phyloP scores from a whole-genome alignment of 1,139 yeast species.

The Candida pseudoviswanathii region DNA sequence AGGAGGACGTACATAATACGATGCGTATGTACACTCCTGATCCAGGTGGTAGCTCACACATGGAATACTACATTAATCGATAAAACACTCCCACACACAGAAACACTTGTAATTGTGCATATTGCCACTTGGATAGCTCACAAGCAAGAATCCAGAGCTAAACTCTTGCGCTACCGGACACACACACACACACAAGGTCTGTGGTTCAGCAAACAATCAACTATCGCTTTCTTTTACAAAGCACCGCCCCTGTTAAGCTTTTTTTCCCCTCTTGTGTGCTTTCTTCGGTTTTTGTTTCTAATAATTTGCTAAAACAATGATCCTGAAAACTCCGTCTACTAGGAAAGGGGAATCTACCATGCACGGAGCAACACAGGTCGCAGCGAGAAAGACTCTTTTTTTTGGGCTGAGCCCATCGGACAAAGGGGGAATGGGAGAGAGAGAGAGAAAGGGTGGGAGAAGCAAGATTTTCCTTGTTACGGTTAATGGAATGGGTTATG shows the following conservation, averaged over 20 bases:
- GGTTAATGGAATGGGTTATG: background rate
- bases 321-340: background rate
- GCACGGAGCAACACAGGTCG: background rate
- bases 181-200: too few relatives aligned
- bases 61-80: background rate
- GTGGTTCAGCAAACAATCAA: too few relatives aligned
- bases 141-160: too few relatives aligned
- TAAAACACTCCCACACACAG: background rate
- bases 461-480: background rate
- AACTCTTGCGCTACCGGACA: too few relatives aligned
- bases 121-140: background rate
- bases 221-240: too few relatives aligned
- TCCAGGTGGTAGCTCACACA: background rate
- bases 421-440: background rate
- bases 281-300: too few relatives aligned
- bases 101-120: background rate
- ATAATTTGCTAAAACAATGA: too few relatives aligned
- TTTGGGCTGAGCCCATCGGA: background rate
- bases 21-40: background rate
- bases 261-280: too few relatives aligned
- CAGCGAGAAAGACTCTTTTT: background rate
- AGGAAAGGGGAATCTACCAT: background rate
- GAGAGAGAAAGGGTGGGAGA: background rate
- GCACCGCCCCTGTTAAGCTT: too few relatives aligned
- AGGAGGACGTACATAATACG: background rate